Conservation (phyloP, 148 eudicot genomes). For the Silene uniflora region DNA sequence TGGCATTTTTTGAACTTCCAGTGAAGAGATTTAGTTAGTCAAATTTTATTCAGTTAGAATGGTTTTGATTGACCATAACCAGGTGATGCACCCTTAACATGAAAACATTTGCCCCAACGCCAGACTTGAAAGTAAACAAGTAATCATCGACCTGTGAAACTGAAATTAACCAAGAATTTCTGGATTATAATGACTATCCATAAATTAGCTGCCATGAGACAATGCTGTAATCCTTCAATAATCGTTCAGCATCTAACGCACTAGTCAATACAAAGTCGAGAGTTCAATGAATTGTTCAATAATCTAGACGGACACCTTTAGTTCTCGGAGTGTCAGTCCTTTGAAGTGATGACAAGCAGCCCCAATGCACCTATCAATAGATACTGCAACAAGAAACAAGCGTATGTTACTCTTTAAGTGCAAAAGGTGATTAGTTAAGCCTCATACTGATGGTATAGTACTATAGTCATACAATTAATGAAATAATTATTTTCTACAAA, state of each 20-base stretch:
- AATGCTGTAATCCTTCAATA: not conserved
- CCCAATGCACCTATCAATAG: slow-evolving; percentile 52
- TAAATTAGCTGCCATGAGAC: not conserved
- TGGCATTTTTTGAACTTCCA: too few species aligned
- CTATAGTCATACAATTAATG: too few species aligned
- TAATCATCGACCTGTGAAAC: too few species aligned
- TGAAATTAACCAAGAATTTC: too few species aligned
- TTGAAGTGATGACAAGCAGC: slow-evolving; percentile 50
- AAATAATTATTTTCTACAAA: too few species aligned
- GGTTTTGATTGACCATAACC: too few species aligned
- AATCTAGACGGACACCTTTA: not conserved
- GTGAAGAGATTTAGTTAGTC: too few species aligned
- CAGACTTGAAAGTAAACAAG: too few species aligned
- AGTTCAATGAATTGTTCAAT: not conserved
- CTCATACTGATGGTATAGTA: not conserved
- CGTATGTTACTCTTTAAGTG: not conserved
- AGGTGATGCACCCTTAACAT: too few species aligned
- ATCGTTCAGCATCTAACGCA: too few species aligned
- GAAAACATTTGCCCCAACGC: too few species aligned
- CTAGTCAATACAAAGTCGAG: not conserved
- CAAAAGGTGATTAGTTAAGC: not conserved
- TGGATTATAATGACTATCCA: not conserved
- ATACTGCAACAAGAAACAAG: slow-evolving; percentile 40
- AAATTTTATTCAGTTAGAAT: too few species aligned
- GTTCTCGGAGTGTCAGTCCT: slow-evolving; percentile 32